These are phyloP conservation scores for Cladosporium cucumerinum DNA, from an alignment of 2,329 filamentous ascomycete genomes.

Conservation along the genomic window DNA sequence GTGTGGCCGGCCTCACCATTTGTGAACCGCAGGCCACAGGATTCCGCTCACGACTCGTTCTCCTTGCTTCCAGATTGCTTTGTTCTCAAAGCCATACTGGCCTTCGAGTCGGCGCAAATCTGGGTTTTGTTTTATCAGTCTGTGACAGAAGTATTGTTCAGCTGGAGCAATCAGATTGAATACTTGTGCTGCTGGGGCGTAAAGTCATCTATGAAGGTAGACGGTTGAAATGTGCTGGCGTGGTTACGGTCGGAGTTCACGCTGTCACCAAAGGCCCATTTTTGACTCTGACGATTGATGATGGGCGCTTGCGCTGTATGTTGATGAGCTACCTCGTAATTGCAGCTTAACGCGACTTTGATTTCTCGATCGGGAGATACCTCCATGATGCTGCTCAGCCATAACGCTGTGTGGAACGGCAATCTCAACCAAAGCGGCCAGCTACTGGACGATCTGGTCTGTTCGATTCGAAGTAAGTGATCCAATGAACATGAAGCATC, in stretches of 20 bases:
- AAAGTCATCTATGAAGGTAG: neutral
- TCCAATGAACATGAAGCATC: neutral
- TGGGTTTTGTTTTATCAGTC: neutral
- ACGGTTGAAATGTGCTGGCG: neutral
- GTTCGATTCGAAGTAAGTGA: neutral
- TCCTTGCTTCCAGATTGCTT: neutral
- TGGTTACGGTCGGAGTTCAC: neutral
- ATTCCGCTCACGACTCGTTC: neutral
- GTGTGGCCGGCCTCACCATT: neutral
- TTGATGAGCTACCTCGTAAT: neutral
- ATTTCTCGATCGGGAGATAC: neutral
- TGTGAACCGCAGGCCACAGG: neutral
- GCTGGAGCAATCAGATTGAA: too few species aligned
- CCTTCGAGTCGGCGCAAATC: neutral
- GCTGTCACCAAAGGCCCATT: neutral
- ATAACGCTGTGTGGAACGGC: neutral
- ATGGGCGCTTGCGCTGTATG: neutral
- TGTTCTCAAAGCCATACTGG: neutral
- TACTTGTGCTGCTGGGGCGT: too few species aligned
- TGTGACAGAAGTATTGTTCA: neutral
- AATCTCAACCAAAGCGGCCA: neutral
- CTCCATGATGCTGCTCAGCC: neutral
- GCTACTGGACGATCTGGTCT: neutral
- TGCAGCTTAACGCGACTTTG: neutral
- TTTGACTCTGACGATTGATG: neutral